Base-by-base conservation (phyloP, 257 asterid species). In the Solanum sitiens region DNA sequence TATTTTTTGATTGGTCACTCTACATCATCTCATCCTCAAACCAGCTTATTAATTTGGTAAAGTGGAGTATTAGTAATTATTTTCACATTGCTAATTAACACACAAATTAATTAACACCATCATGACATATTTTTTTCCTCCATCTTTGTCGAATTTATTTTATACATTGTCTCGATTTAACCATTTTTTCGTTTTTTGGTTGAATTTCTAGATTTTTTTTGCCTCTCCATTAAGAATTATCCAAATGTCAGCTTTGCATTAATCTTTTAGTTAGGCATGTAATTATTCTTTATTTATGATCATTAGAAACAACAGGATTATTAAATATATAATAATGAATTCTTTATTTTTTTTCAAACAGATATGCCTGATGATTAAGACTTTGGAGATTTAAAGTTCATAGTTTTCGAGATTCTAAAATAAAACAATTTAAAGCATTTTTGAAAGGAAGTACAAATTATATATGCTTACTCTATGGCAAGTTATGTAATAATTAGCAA, bases 401-500 rank as follows among this genome's bases (percentile, higher is more conserved):
- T 21, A 74, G 8, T 37, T 74, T 21, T 72, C 4, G 4, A 72
- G 16, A 72, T 5, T 70, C 23, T 20, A 21, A 21, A 56, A 59
- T 21, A 59, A 59, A 59, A 59, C n/a, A 59, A 18, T 8, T 59
- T 59, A 59, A 59, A 59, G n/a, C 11, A 59, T 21, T 8, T 59
- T 59, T 59, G 68, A 8, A 59, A 23, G n/a, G 32, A 4, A 11
- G 30, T 61, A 61, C 70, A 23, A 61, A 61, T 61, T 5, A 27
- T 12, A 75, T 75, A 75, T 39, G 56, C 21, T 75, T 23, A 30
- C 59, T 73, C 23, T 10, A 20, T 86, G 87, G 86, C 71, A 39
- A 56, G 35, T 80, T 20, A 4, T 74, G 89, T 87, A 86, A 88
- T 90, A 88, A 63, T 39, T 85, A 85, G 47, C 80, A 71, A 68